Conservation (phyloP, 2,329 filamentous ascomycete species). For the Ophiostoma sp. region DNA sequence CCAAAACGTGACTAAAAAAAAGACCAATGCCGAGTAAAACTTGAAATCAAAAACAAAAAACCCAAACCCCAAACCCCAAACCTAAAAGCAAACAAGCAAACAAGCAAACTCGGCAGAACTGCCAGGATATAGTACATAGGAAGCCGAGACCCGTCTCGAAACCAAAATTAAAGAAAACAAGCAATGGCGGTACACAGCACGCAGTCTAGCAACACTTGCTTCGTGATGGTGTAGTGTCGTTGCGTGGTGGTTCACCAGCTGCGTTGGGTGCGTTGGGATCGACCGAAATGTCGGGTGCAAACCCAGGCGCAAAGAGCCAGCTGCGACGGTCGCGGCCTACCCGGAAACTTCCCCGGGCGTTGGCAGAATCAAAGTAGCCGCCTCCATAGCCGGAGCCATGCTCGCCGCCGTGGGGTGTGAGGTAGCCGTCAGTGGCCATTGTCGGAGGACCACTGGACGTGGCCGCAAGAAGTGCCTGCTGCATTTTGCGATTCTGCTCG, state of each 20-base stretch:
- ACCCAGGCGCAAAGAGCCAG: constrained; percentile 54
- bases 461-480: constrained; percentile 53
- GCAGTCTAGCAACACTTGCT: constrained; percentile 24
- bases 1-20: neutral
- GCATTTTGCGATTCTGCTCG: constrained; percentile 59
- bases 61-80: neutral
- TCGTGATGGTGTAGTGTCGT: constrained; percentile 12
- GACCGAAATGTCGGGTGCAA: constrained; percentile 48
- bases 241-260: constrained; percentile 17
- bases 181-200: neutral
- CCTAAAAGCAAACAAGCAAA: neutral
- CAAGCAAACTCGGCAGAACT: neutral
- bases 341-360: constrained; percentile 49
- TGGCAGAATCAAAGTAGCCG: constrained; percentile 48
- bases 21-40: neutral
- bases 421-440: constrained; percentile 24
- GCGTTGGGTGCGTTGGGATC: constrained; percentile 37
- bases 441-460: constrained; percentile 40
- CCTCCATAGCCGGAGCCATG: constrained; percentile 26
- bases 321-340: constrained; percentile 54
- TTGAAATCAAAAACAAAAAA: neutral
- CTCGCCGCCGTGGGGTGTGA: constrained; percentile 19
- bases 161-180: constrained; percentile 8
- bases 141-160: neutral
- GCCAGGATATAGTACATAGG: constrained; percentile 9